Evolutionary conservation across 2,329 filamentous ascomycete genomes (phyloP).

Genomic region (Ascochyta viciae-villosae): DNA sequence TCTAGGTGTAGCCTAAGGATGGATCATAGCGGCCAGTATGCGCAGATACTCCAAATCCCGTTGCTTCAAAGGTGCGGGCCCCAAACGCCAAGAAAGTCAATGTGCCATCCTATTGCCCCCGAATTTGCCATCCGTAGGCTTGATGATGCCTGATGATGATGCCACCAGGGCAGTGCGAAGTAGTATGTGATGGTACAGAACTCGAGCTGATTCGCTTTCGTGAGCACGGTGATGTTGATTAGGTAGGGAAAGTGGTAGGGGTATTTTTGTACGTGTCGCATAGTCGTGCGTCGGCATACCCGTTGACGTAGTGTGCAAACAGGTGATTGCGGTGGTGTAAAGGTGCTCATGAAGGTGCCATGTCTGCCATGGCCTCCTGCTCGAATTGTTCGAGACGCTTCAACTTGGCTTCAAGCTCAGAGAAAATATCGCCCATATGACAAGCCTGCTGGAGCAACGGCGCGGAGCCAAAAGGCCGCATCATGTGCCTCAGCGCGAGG

Average conservation of each 20-base stretch:
- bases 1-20: constrained; percentile 10
- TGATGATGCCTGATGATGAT: constrained; percentile 3
- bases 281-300: not conserved
- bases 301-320: not conserved
- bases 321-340: too few relatives aligned
- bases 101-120: constrained; percentile 2
- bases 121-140: not conserved
- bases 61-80: not conserved
- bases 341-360: constrained; percentile 32
- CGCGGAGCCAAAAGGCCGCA: constrained; percentile 71
- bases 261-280: constrained; percentile 1
- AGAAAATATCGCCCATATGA: constrained; percentile 77
- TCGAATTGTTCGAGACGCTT: constrained; percentile 63
- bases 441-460: constrained; percentile 74
- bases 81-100: constrained; percentile 6
- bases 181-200: constrained; percentile 13
- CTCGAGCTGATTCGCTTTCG: not conserved
- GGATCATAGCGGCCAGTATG: constrained; percentile 5
- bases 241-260: not conserved
- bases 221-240: not conserved
- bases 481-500: constrained; percentile 78
- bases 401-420: constrained; percentile 66
- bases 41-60: not conserved
- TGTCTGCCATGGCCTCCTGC: constrained; percentile 36
- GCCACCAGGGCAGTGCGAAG: constrained; percentile 12